Evolutionary conservation across 306 rosid species (phyloP), one percentile per base, ranked within the genome.

Genomic region (Prosopis cineraria): DNA sequence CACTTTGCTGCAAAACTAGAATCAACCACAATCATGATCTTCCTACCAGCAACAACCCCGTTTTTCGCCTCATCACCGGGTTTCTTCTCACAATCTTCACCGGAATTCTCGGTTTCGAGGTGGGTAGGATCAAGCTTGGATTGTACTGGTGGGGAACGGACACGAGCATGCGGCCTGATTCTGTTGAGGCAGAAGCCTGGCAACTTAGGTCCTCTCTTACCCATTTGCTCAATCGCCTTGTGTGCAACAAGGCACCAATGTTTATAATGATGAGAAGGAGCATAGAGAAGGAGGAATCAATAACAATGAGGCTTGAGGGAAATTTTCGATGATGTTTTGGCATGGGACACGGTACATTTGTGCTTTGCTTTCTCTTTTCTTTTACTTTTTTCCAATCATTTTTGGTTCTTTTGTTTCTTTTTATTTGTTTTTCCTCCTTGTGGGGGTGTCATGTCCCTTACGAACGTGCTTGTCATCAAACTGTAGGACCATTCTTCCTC

Each of bases 21-120:
- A 84, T 95, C 99, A 81, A 90, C 90, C 68, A 95, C 99, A 80
- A 93, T 85, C 99, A 92, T 88, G 76, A 95, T 87, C 79, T 87
- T 95, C 86, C 98, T 81, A 22, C 90, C 89, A 59, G 70, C 68
- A 12, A 81, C 81, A 22, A 70, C 63, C 44, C 84, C 88, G 1
- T 75, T 73, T 83, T 93, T 88, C 6, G 30, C 79, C 31, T 48
- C 96, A 36, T 56, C 84, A 10, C 74, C 86, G 0, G 71, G 31
- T 79, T 82, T 82, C 69, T 63, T 81, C 58, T 79, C 88, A 19
- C 70, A 77, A 37, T 7, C 70, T 58, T 44, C 76, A 12, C 39
- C 67, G 2, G 82, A 56, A 52, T 73, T 65, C 60, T 78, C 88
- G 30, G 7, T 55, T 33, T 70, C 75, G 13, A 65, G 70, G 20